Evolutionary conservation across 2,329 filamentous ascomycete species (phyloP).

Genomic region (Thielaviopsis ethacetica): DNA sequence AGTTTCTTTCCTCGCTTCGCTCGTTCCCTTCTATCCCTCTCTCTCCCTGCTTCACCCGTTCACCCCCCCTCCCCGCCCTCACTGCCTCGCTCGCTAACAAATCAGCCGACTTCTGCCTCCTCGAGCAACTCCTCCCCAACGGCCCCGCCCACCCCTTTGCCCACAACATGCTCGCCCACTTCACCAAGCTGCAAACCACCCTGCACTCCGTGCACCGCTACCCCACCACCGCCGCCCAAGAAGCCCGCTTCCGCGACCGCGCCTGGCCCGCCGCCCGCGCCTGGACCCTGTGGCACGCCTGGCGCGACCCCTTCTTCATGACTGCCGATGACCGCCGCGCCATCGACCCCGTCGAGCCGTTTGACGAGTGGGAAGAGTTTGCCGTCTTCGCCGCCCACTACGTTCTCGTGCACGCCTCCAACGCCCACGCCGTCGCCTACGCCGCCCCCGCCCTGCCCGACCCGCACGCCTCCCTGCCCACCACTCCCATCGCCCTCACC

Average conservation of each 20-base stretch:
- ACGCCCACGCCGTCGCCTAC: not conserved
- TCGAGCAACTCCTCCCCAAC: conserved; percentile 75
- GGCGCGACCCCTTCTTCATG: conserved; percentile 55
- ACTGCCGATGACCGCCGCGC: conserved; percentile 37
- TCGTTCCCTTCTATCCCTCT: not conserved
- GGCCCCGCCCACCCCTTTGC: conserved; percentile 70
- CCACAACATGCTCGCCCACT: conserved; percentile 69
- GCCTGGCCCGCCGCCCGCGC: conserved; percentile 51
- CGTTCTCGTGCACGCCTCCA: conserved; percentile 50
- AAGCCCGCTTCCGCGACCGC: conserved; percentile 46
- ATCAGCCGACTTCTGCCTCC: conserved; percentile 61
- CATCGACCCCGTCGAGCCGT: conserved; percentile 60
- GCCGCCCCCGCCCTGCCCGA: not conserved
- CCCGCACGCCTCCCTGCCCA: not conserved
- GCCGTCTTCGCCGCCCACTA: conserved; percentile 74
- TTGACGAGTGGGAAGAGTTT: conserved; percentile 96
- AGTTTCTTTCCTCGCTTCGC: conserved; percentile 12
- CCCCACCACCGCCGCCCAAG: conserved; percentile 48
- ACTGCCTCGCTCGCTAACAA: too few species aligned
- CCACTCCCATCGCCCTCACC: not conserved
- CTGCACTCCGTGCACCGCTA: conserved; percentile 60
- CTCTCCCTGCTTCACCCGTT: not conserved
- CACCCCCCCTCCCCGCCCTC: too few species aligned
- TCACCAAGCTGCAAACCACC: conserved; percentile 63
- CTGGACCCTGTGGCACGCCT: conserved; percentile 66